These are phyloP conservation scores for Vigna unguiculata DNA, from an alignment of 306 rosid genomes.

Conservation along the genomic window DNA sequence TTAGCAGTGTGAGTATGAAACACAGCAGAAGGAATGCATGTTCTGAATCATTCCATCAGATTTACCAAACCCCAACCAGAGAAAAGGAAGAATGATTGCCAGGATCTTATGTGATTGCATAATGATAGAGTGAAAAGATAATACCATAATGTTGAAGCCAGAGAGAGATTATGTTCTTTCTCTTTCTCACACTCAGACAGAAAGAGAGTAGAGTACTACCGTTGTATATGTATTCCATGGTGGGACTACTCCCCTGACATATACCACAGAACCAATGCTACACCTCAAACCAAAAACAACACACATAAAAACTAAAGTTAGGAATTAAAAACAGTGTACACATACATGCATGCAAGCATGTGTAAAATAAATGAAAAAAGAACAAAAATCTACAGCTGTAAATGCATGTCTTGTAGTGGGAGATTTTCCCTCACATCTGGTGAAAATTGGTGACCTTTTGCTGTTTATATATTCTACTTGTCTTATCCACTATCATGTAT, in stretches of 20 bases:
- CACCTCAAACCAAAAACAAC: conserved; percentile 27
- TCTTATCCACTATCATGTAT: conserved; percentile 50
- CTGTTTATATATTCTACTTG: conserved; percentile 50
- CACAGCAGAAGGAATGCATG: conserved; percentile 26
- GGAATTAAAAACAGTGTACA: background rate
- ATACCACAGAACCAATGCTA: conserved; percentile 36
- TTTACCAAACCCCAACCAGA: conserved; percentile 8
- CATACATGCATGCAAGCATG: too few relatives aligned
- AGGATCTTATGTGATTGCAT: conserved; percentile 51
- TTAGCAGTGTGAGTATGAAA: background rate
- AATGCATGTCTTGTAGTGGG: conserved; percentile 52
- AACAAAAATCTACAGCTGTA: conserved; percentile 66
- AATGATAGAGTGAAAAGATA: conserved; percentile 45
- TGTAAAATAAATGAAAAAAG: background rate
- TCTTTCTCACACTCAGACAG: conserved; percentile 27
- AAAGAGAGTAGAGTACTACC: conserved; percentile 43
- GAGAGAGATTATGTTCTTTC: conserved; percentile 36
- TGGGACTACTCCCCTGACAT: conserved; percentile 53
- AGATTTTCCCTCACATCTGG: conserved; percentile 41
- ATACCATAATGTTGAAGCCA: conserved; percentile 28
- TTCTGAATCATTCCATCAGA: conserved; percentile 24
- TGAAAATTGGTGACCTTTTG: conserved; percentile 49
- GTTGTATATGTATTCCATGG: conserved; percentile 27
- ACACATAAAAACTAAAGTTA: background rate
- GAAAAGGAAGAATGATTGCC: conserved; percentile 39